Evolutionary conservation across 2,329 filamentous ascomycete species (phyloP), one percentile per base, ranked within the genome.

Genomic region (Pyrenochaeta sp.): DNA sequence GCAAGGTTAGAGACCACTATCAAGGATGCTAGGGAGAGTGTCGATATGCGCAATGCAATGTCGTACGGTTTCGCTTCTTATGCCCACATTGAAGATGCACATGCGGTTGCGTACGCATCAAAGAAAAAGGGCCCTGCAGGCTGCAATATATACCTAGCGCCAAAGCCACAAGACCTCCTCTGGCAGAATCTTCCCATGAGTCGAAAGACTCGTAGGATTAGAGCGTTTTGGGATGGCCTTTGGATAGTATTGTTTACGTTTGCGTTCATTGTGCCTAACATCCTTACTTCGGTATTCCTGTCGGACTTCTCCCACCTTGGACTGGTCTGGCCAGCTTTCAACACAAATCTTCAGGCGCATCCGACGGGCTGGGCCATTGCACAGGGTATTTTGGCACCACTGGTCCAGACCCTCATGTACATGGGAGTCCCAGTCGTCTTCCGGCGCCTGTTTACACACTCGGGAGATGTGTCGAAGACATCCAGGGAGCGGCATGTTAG

Each of bases 41-140:
- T 98, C n/a, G 94, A 98, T 75, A 92, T 89, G 74, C 87, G 93
- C 39, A 92, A 93, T 70, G 88, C 92, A 12, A 89, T 96, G 84
- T 84, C 92, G 0, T 99, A 93, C 70, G 95, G 95, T 0, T 98
- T 99, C 71, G 93, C 93, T 11, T 97, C 91, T 64, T 98, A 94
- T 77, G 86, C 92, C 18, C 89, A 89, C 47, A 96, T 98, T 50
- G 83, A 87, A 56, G 91, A 96, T 68, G 91, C 95, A 0, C 95
- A 99, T 69, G 85, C 87, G 17, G 92, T 71, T 10, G 95, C 93
- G 10, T 95, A 90, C 75, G 85, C 88, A 6, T 85, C 90, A 29
- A 88, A 89, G 49, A 91, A 88, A 45, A 95, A 94, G 79, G 90
- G 89, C 58, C 91, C 91, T 0, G 82, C 89, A 23, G 91, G 91